phyloP scores from a whole-genome alignment of 2,329 filamentous ascomycete species.

The Aspergillus fumigatiaffinis region DNA sequence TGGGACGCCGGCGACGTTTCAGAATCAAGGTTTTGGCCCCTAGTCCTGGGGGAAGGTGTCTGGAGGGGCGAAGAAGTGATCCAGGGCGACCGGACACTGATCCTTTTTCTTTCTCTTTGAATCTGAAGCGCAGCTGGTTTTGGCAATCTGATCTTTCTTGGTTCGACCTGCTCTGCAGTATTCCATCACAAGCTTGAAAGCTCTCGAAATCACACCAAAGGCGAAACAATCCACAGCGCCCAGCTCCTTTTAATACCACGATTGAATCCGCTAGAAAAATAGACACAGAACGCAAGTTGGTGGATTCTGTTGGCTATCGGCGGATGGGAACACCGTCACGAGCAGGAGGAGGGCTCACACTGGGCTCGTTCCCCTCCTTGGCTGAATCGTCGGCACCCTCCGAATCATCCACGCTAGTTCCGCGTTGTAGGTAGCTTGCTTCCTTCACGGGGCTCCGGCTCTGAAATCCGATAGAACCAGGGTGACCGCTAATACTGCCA shows the following conservation, averaged over 20 bases:
- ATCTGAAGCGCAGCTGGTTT: background rate
- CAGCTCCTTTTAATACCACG: conserved; percentile 29
- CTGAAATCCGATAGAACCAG: conserved; percentile 43
- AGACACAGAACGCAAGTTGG: background rate
- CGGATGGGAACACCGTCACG: conserved; percentile 62
- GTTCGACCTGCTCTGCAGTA: background rate
- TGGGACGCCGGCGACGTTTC: background rate
- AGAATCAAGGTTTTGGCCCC: background rate
- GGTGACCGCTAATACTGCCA: conserved; percentile 41
- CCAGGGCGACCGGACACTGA: background rate
- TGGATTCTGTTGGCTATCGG: conserved; percentile 42
- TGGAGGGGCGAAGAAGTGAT: background rate
- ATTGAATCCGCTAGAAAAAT: conserved; percentile 7
- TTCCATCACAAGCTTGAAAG: background rate
- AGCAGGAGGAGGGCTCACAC: conserved; percentile 43
- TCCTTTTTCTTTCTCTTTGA: background rate
- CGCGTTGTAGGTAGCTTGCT: conserved; percentile 77
- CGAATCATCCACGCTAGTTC: conserved; percentile 63
- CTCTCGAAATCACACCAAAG: conserved; percentile 10
- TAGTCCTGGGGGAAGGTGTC: background rate
- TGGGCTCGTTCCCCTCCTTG: conserved; percentile 41
- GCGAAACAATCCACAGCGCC: conserved; percentile 29
- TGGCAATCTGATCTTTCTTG: background rate
- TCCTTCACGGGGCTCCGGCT: conserved; percentile 85
- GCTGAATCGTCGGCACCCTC: conserved; percentile 17